Conservation (phyloP, 1,284 basidiomycete species). For the Xerocomus nothofagi region DNA sequence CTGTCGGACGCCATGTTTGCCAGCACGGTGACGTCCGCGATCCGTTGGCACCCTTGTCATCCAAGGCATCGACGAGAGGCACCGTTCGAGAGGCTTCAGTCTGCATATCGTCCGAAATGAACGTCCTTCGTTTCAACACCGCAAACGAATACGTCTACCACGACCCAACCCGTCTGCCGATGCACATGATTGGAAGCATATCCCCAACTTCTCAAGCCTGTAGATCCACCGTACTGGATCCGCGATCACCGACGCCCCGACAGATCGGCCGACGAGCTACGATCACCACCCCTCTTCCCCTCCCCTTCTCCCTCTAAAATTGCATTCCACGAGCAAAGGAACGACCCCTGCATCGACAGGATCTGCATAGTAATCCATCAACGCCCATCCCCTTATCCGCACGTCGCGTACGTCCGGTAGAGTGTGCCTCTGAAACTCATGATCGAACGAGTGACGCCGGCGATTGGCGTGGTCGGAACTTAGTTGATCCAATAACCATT, state of each 20-base stretch:
- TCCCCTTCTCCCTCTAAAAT: conserved; percentile 53
- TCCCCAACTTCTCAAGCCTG: not conserved
- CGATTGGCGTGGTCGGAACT: conserved; percentile 17
- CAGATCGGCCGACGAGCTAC: not conserved
- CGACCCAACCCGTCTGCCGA: no score
- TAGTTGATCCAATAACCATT: conserved; percentile 65
- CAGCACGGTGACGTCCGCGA: no score
- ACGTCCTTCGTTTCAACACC: conserved; percentile 5
- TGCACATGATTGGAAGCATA: no score
- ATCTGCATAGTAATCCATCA: conserved; percentile 69
- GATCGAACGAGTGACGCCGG: not conserved
- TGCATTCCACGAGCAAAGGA: conserved; percentile 73
- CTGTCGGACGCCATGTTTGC: no score
- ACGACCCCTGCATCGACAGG: conserved; percentile 53
- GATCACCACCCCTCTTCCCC: conserved; percentile 52
- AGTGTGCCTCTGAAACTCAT: not conserved
- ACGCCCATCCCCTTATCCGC: conserved; percentile 56
- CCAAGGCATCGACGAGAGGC: no score
- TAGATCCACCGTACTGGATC: conserved; percentile 1
- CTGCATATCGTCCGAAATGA: conserved; percentile 12
- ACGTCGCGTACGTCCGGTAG: not conserved
- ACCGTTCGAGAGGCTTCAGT: no score
- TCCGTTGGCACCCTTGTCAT: no score
- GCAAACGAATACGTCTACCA: not conserved
- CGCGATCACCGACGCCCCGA: not conserved